phyloP scores from a whole-genome alignment of 2,329 filamentous ascomycete species.

The Gaeumannomyces tritici region DNA sequence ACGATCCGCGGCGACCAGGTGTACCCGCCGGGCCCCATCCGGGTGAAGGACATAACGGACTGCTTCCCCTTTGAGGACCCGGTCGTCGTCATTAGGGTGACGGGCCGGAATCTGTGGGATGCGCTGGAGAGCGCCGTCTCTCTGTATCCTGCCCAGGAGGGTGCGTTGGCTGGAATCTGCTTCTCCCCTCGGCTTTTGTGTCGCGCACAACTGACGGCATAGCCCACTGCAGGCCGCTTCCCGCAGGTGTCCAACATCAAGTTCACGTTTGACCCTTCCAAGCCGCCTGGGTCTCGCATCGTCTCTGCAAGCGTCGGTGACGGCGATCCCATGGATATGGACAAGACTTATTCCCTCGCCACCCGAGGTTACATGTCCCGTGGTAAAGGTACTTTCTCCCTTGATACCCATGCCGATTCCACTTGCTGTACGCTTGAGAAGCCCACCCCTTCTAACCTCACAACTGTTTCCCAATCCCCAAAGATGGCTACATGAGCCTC shows the following conservation, averaged over 20 bases:
- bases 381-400: conserved; percentile 55
- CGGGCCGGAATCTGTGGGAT: conserved; percentile 63
- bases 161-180: conserved; percentile 16
- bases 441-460: no score
- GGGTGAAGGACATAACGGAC: conserved; percentile 73
- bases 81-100: conserved; percentile 65
- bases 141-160: conserved; percentile 74
- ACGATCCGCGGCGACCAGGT: conserved; percentile 85
- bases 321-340: conserved; percentile 46
- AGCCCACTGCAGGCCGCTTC: conserved; percentile 44
- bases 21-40: conserved; percentile 70
- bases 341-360: conserved; percentile 60
- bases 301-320: conserved; percentile 51
- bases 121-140: conserved; percentile 79
- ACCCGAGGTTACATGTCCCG: conserved; percentile 85
- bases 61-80: conserved; percentile 93
- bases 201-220: neutral
- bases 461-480: neutral
- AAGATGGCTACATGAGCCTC: conserved; percentile 70
- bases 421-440: no score
- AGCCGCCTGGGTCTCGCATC: conserved; percentile 52
- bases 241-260: conserved; percentile 78
- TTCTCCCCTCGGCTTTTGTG: neutral
- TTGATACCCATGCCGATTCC: no score
- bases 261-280: conserved; percentile 61